Conservation (phyloP, 225 moss, liverwort and hornwort genomes). For the Pleurozium schreberi region DNA sequence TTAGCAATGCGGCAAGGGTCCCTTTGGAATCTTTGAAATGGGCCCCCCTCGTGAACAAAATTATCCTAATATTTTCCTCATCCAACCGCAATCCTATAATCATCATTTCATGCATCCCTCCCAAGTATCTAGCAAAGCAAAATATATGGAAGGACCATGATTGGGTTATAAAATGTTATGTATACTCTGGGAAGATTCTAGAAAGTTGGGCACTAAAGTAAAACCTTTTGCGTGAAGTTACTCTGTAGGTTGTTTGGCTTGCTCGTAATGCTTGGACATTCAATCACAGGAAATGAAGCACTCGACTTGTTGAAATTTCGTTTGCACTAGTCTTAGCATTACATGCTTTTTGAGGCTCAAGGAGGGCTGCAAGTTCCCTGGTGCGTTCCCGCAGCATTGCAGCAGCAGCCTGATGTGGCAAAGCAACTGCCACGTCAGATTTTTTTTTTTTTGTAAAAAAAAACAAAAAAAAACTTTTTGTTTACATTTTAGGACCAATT, state of each 20-base stretch:
- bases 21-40: background rate
- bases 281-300: fast-evolving
- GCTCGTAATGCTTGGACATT: background rate
- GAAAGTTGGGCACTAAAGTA: background rate
- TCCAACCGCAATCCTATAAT: background rate
- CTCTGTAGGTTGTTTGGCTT: fast-evolving
- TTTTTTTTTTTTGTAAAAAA: no score
- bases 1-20: background rate
- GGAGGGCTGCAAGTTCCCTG: no score
- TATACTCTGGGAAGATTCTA: fast-evolving
- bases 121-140: background rate
- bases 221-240: background rate
- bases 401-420: no score
- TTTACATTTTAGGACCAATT: no score
- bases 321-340: background rate
- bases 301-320: background rate
- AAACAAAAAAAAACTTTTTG: no score
- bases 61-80: background rate
- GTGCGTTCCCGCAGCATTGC: no score
- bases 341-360: no score
- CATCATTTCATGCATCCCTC: no score
- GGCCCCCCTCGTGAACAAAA: background rate
- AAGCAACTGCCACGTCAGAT: no score
- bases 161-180: background rate
- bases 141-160: background rate